Evolutionary conservation across 2,329 filamentous ascomycete genomes (phyloP), one percentile per base, ranked within the genome.

Genomic region (Pseudogymnoascus sp.): DNA sequence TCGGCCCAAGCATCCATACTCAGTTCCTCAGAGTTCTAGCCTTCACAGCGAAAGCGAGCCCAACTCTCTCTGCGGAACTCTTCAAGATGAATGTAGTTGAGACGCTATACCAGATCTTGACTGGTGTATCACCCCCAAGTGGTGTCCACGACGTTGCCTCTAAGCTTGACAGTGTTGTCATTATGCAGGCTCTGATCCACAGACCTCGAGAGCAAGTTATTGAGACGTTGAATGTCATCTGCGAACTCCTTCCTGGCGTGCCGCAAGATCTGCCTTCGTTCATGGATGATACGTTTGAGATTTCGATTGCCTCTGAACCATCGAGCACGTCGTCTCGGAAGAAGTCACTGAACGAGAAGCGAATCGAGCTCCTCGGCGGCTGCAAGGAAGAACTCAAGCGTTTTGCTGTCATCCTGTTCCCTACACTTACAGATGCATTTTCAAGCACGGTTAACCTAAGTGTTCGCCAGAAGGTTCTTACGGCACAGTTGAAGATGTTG

Each of bases 171-270:
- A 96, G 92, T 71, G 93, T 97, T 61, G 85, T 99, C 52, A 94
- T 99, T 70, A 99, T 99, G 95, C 94, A 99, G 76, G 92, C 95
- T 37, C 81, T 99, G 65, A 96, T 99, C 60, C 94, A 97, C 72
- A 87, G 93, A 40, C 94, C 94, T 5, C 87, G 92, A 62, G 95
- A 99, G 68, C 94, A 99, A 75, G 90, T 99, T 15, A 94, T 93
- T 68, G 94, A 99, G 78, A 97, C 95, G 1, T 82, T 99, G 65
- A 97, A 97, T 72, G 92, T 99, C 66, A 92, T 99, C 66, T 97
- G 94, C 77, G 94, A 99, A 76, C 80, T 99, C 31, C 81, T 99
- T 36, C 92, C 93, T 1, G 87, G 84, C 59, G 79, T 93, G 13
- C 86, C 87, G 10, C 81, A 80, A 61, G 78, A 79, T 33, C 77